Evolutionary conservation across 352 stramenopile genomes (phyloP).

Genomic region (Globisporangium heterothallicum): DNA sequence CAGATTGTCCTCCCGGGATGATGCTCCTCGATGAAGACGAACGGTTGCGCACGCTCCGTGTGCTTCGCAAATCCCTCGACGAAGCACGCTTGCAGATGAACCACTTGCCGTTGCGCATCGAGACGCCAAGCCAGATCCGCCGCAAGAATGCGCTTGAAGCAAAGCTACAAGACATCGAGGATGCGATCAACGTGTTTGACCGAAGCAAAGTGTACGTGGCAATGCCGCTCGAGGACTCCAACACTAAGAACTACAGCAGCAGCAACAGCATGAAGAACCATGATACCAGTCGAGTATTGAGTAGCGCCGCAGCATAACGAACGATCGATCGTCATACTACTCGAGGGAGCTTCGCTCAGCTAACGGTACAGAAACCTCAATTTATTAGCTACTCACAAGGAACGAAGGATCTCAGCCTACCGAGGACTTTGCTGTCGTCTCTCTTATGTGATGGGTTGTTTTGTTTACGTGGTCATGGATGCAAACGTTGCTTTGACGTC

Average conservation of each 20-base stretch:
- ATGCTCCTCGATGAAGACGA: conserved; percentile 77
- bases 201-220: conserved; percentile 83
- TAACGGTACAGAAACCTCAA: conserved; percentile 2
- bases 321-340: too few relatives aligned
- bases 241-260: conserved; percentile 10
- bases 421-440: too few relatives aligned
- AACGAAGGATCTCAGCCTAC: neutral
- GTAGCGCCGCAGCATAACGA: conserved; percentile 6
- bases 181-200: conserved; percentile 86
- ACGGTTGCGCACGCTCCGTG: conserved; percentile 52
- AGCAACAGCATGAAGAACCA: conserved; percentile 18
- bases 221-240: conserved; percentile 19
- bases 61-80: conserved; percentile 58
- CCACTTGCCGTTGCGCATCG: conserved; percentile 73
- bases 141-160: conserved; percentile 77
- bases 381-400: neutral
- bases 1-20: conserved; percentile 85
- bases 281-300: conserved; percentile 11
- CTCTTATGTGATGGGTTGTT: too few relatives aligned
- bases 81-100: conserved; percentile 67
- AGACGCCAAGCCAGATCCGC: conserved; percentile 76
- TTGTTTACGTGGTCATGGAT: conserved; percentile 51
- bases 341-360: neutral
- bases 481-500: conserved; percentile 63
- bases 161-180: conserved; percentile 86